Base-by-base conservation (phyloP, 2,329 filamentous ascomycete genomes). In the Huntiella abstrusa region DNA sequence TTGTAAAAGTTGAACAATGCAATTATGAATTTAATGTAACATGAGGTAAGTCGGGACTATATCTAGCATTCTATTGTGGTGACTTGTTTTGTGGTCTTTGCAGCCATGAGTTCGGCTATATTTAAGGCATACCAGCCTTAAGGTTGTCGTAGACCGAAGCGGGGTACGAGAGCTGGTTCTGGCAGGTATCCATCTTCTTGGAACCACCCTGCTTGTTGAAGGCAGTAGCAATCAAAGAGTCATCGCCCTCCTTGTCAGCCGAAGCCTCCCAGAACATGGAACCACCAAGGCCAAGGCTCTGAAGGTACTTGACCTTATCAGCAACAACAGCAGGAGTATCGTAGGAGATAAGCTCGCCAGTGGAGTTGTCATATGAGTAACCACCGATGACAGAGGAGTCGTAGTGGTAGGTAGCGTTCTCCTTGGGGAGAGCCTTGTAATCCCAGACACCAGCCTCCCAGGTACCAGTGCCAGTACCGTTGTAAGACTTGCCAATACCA, bases 201-300 rank as follows among this genome's bases (percentile, higher is more conserved):
- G 59, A 54, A 3, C 62, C 61, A n/a, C 64, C 64, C 11, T 68
- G 60, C 3, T 55, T 58, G 4, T 57, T 57, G 35, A 62, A 64
- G 43, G 60, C 57, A 4, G 68, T 68, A 33, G 59, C 56, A 48
- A 82, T 77, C 54, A 91, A 62, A 52, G 76, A 82, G 3, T 69
- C 67, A 8, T 60, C 60, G 13, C 69, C 73, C 3, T 55, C 66
- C 54, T 70, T 70, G 58, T 92, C 84, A 5, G 69, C 75, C 51
- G 76, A 83, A 12, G 73, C 76, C 59, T 91, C 83, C 83, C 83
- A 92, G 71, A 83, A 92, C 82, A 91, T 88, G 28, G 72, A 76
- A 17, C 83, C 84, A 3, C 77, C 83, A 1, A 91, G 66, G 0
- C 74, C 69, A 47, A 68, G 66, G 43, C 61, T 55, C 59, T 70